Evolutionary conservation across 352 stramenopile genomes (phyloP), one percentile per base, ranked within the genome.

Genomic region (Globisporangium viniferum): DNA sequence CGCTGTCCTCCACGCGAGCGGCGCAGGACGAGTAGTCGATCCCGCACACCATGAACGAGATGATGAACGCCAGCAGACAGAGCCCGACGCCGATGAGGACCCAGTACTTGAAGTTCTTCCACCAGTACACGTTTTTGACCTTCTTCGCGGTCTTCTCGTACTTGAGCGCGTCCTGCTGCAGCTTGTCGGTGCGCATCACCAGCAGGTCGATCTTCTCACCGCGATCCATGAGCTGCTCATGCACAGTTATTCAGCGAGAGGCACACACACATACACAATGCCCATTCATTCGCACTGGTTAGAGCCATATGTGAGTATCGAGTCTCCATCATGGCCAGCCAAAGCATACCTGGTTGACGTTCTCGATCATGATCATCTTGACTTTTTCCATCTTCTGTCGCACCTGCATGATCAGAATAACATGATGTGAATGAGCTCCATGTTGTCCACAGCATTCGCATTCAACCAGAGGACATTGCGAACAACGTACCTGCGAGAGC

Each of bases 301-400:
- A 20, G 41, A 49, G 5, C 3, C 15, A 9, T 22, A 49, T 49
- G 41, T 15, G 8, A 33, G 31, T 49, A 22, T 20, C 5, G 15
- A 22, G 15, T 5, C 18, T 8, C 6, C 7, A n/a, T 41, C 29
- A 10, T 8, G 4, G 15, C 12, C 14, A 10, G 22, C 31, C 31
- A 33, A 33, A 5, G 3, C 29, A 12, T 55, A 91, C 83, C 82
- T 92, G 86, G 82, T 94, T 89, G n/a, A 99, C 98, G 74, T 99
- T 99, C 51, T 99, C 91, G 27, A 99, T 95, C 94, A 99, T 99
- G 58, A 99, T 88, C 72, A 94, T 97, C 73, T 99, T 99, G 51
- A 99, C 93, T 60, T 97, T 90, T 70, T 99, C 97, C 83, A 99
- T 98, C 82, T 99, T 98, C 72, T 93, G 90, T 53, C 97, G 94